phyloP scores from a whole-genome alignment of 345 rosid species.

The Excoecaria agallocha region DNA sequence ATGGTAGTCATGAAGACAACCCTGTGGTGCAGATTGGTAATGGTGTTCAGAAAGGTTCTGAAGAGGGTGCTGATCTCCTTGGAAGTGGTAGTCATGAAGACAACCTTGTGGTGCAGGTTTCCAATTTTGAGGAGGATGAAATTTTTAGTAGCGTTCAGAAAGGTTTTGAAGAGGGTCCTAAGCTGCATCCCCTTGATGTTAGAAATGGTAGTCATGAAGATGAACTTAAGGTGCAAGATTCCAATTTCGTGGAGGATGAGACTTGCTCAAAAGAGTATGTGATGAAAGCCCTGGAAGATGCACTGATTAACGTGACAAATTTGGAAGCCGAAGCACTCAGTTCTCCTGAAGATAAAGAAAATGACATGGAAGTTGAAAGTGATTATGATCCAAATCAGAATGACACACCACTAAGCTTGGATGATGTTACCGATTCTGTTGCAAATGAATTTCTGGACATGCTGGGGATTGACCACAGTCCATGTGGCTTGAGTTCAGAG shows the following conservation, averaged over 20 bases:
- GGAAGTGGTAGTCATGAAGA: no score
- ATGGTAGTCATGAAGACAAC: conserved; percentile 13
- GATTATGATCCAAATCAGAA: conserved; percentile 30
- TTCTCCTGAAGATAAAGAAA: conserved; percentile 55
- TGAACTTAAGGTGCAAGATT: conserved; percentile 27
- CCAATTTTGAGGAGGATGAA: conserved; percentile 32
- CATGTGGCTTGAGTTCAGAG: conserved; percentile 62
- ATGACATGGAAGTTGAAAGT: conserved; percentile 28
- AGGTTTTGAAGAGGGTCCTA: conserved; percentile 35
- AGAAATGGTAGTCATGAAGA: conserved; percentile 23
- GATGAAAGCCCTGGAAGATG: conserved; percentile 76
- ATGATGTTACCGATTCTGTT: conserved; percentile 60
- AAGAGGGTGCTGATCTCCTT: no score
- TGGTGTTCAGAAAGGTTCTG: no score
- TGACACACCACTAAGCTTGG: conserved; percentile 45
- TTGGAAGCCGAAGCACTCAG: conserved; percentile 51
- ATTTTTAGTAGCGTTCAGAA: conserved; percentile 24
- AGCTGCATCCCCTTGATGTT: conserved; percentile 28
- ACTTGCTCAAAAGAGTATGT: conserved; percentile 55
- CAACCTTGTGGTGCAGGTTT: conserved; percentile 26
- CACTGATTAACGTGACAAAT: conserved; percentile 54
- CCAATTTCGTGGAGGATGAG: conserved; percentile 32
- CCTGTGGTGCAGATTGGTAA: no score
- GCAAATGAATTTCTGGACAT: conserved; percentile 77
- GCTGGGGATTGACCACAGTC: conserved; percentile 77